Evolutionary conservation across 2,329 filamentous ascomycete genomes (phyloP).

Genomic region (Magnaporthiopsis incrustans): DNA sequence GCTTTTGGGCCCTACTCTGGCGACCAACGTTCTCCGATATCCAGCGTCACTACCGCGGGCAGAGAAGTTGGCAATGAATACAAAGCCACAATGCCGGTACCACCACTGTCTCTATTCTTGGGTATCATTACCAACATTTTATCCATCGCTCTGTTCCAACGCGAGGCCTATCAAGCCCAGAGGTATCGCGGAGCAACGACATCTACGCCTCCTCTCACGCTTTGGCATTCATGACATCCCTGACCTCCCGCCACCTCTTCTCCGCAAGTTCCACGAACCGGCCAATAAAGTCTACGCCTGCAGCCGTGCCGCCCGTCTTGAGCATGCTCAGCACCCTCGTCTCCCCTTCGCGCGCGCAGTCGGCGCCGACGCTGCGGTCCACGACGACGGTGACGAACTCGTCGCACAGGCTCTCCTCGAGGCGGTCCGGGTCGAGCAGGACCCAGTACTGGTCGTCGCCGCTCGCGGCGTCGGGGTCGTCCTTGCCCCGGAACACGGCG

Average conservation of each 20-base stretch:
- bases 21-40: too few species aligned
- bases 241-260: conserved; percentile 55
- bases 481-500: conserved; percentile 60
- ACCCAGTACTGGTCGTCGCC: conserved; percentile 57
- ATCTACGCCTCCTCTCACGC: neutral
- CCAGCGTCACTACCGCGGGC: too few species aligned
- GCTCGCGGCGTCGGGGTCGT: conserved; percentile 15
- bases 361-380: conserved; percentile 44
- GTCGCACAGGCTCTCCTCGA: conserved; percentile 78
- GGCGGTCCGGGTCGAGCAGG: conserved; percentile 77
- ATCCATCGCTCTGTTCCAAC: neutral
- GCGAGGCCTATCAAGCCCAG: neutral
- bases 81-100: neutral
- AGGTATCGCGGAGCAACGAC: too few species aligned
- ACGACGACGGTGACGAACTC: conserved; percentile 80
- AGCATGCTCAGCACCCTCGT: conserved; percentile 63
- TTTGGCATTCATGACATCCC: conserved; percentile 26
- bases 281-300: conserved; percentile 56
- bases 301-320: conserved; percentile 70
- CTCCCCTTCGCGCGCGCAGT: conserved; percentile 16
- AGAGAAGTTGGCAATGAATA: neutral
- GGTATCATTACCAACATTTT: neutral
- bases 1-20: neutral
- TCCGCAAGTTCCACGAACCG: conserved; percentile 51
- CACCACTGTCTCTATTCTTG: neutral